These are phyloP conservation scores for Eudorina sp. DNA, from an alignment of 139 green algal genomes.

Conservation along the genomic window DNA sequence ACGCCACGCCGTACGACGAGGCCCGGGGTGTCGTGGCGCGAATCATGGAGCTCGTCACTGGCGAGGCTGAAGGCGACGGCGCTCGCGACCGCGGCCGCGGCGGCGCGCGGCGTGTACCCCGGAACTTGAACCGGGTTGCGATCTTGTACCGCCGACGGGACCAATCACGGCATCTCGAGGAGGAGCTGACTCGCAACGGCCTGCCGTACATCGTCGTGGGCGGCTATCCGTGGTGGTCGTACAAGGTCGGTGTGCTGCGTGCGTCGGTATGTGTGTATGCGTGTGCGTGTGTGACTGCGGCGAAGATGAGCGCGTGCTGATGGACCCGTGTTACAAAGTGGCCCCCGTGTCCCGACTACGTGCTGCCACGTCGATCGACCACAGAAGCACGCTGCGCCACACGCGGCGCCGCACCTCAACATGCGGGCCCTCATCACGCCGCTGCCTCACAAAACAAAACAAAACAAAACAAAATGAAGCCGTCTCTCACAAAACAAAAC, in stretches of 20 bases:
- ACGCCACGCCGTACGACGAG: neutral
- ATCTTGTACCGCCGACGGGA: conserved; percentile 49
- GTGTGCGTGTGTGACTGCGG: too few species aligned
- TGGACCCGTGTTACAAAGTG: too few species aligned
- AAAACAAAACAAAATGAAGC: too few species aligned
- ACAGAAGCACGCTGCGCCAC: too few species aligned
- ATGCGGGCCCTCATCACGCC: too few species aligned
- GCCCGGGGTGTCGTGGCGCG: neutral
- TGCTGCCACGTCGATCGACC: too few species aligned
- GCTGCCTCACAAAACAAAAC: too few species aligned
- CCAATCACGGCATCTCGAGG: conserved; percentile 7
- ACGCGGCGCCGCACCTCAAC: too few species aligned
- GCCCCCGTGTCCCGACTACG: too few species aligned
- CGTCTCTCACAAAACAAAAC: too few species aligned
- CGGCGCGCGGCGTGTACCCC: neutral
- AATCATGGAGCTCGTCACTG: neutral
- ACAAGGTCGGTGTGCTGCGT: conserved; percentile 14
- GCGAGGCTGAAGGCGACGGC: neutral
- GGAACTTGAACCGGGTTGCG: conserved; percentile 8
- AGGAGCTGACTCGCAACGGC: neutral
- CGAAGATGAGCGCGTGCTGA: too few species aligned
- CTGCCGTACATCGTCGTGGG: conserved; percentile 36
- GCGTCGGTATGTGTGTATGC: neutral
- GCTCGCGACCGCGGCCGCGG: neutral
- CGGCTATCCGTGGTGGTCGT: conserved; percentile 45